Evolutionary conservation across 225 moss, liverwort and hornwort species (phyloP).

Genomic region (Asterella californica): DNA sequence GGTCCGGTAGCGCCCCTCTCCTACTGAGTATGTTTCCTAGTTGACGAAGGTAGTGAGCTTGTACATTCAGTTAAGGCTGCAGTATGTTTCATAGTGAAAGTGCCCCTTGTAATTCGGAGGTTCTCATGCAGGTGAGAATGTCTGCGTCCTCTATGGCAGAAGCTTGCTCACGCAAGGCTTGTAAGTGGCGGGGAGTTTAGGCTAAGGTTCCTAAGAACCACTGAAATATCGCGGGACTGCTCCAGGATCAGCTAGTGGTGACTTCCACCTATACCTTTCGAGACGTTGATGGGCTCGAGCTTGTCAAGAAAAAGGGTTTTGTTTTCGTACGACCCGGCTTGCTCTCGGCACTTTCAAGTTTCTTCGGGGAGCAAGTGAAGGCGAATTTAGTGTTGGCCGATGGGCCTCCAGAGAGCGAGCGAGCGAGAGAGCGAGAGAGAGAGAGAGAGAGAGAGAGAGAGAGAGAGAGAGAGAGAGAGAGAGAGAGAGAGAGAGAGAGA

Average conservation of each 20-base stretch:
- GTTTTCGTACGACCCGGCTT: conserved; percentile 3
- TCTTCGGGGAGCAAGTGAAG: background rate
- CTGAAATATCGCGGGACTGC: conserved; percentile 9
- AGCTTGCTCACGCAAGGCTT: conserved; percentile 14
- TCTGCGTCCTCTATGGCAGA: conserved; percentile 19
- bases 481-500: no score
- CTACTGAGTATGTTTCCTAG: background rate
- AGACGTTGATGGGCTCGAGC: conserved; percentile 23
- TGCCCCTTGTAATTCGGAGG: conserved; percentile 5
- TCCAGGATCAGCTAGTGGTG: conserved; percentile 28
- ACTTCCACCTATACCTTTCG: conserved; percentile 10
- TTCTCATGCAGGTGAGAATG: conserved; percentile 24
- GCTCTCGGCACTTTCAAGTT: conserved; percentile 9
- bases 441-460: no score
- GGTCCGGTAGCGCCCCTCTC: background rate
- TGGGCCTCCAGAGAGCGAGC: conserved; percentile 13
- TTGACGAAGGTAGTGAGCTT: background rate
- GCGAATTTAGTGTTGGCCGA: background rate
- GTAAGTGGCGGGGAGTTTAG: conserved; percentile 10
- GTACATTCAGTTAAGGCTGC: background rate
- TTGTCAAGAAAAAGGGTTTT: conserved; percentile 11
- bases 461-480: no score
- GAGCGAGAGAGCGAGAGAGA: no score
- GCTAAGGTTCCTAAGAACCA: conserved; percentile 11
- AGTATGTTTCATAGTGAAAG: background rate